Conservation (phyloP, 176 grass and related monocot genomes). For the Oryza coarctata region DNA sequence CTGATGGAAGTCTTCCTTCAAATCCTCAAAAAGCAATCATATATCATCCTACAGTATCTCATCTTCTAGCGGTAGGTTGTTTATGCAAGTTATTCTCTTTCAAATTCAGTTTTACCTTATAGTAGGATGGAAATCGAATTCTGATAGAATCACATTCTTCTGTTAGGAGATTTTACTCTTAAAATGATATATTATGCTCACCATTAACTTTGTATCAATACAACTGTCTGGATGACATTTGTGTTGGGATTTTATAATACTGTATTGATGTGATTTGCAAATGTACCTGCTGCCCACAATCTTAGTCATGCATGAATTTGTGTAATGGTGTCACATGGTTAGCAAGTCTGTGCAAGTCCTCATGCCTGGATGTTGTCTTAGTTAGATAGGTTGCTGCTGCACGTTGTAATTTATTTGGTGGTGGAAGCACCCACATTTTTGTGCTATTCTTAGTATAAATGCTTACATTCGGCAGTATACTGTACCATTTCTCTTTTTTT, state of each 20-base stretch:
- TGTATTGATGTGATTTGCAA: not conserved
- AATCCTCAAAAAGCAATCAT: constrained; percentile 93
- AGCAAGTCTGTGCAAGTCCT: not conserved
- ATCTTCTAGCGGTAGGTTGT: constrained; percentile 78
- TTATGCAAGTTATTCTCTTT: not conserved
- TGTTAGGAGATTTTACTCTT: not conserved
- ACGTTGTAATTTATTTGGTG: not conserved
- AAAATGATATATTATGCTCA: not conserved
- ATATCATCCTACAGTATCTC: constrained; percentile 83
- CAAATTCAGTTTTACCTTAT: constrained; percentile 11
- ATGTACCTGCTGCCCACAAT: not conserved
- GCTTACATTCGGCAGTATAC: too few relatives aligned
- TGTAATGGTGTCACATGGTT: constrained; percentile 1
- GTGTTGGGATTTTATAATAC: constrained; percentile 1
- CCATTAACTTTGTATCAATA: not conserved
- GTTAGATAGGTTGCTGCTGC: not conserved
- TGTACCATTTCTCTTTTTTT: too few relatives aligned
- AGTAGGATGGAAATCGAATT: not conserved
- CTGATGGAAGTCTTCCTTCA: constrained; percentile 81
- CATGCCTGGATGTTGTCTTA: not conserved
- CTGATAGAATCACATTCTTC: not conserved
- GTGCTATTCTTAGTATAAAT: not conserved
- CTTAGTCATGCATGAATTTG: not conserved
- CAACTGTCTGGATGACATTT: not conserved
- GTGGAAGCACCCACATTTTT: not conserved